Conservation (phyloP, 2,329 filamentous ascomycete species). For the Pseudocercospora musae region DNA sequence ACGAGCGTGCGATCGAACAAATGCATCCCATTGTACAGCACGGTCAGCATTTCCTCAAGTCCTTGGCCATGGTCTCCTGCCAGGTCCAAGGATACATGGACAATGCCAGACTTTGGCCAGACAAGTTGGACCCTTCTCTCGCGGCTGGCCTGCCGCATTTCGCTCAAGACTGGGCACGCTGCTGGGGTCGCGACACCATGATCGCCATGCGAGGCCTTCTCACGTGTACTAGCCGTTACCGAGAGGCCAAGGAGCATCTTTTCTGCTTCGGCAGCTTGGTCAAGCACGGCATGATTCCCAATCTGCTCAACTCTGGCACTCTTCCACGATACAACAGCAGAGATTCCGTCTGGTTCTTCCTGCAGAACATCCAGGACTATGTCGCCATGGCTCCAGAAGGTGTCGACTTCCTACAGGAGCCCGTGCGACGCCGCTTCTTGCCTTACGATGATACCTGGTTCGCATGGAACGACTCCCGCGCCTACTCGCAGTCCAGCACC, state of each 20-base stretch:
- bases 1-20: conserved; percentile 71
- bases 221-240: conserved; percentile 82
- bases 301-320: conserved; percentile 81
- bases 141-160: conserved; percentile 95
- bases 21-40: conserved; percentile 74
- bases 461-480: conserved; percentile 70
- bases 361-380: conserved; percentile 95
- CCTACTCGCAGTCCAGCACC: conserved; percentile 80
- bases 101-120: conserved; percentile 85
- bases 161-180: conserved; percentile 86
- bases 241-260: conserved; percentile 90
- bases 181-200: conserved; percentile 96
- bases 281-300: conserved; percentile 98
- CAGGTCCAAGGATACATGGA: conserved; percentile 87
- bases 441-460: conserved; percentile 98
- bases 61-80: conserved; percentile 83
- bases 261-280: conserved; percentile 90
- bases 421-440: conserved; percentile 78
- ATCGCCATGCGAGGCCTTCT: conserved; percentile 92
- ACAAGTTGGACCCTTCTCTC: conserved; percentile 77
- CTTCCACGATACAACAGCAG: conserved; percentile 90
- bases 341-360: conserved; percentile 96
- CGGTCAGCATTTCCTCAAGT: conserved; percentile 86
- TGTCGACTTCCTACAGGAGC: conserved; percentile 67
- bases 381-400: conserved; percentile 77